A percentile compares a stretch with the other conserved stretches of the same genome.
Evolutionary conservation across 768 basidiomycete species (phyloP).

Genomic region (Lactarius psammicola): DNA sequence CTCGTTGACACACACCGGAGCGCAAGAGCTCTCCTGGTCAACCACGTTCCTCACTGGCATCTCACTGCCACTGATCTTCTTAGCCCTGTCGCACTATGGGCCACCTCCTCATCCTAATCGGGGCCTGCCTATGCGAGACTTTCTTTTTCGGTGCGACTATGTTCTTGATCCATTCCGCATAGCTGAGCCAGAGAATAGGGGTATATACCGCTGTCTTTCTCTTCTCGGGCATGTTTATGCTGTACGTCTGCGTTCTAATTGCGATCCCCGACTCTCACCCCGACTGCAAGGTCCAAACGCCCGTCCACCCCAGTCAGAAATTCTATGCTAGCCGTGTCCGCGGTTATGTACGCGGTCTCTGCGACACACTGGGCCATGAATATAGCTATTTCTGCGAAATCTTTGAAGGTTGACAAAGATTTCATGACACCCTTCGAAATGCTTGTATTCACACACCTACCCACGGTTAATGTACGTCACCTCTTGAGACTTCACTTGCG

Average conservation of each 20-base stretch:
- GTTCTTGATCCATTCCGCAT: background rate
- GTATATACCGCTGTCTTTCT: conserved; percentile 2
- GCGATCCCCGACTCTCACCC: background rate
- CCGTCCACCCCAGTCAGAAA: background rate
- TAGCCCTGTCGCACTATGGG: background rate
- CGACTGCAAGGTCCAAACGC: background rate
- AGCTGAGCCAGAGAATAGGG: background rate
- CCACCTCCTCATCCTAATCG: background rate
- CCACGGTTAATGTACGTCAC: conserved; percentile 7
- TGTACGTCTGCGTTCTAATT: background rate
- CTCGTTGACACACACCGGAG: background rate
- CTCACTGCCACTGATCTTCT: background rate
- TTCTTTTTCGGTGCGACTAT: conserved; percentile 8
- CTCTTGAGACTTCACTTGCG: background rate
- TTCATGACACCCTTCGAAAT: background rate
- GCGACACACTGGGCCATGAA: background rate
- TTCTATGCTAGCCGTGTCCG: background rate
- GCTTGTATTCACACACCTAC: background rate
- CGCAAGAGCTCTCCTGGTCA: background rate
- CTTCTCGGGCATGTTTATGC: background rate
- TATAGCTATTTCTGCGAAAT: background rate
- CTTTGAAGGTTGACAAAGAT: background rate
- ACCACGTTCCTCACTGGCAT: background rate
- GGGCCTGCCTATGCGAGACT: conserved; percentile 3
- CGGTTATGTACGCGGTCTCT: conserved; percentile 8